Percentiles rank a stretch among this genome's conserved stretches.
Conservation (phyloP, 2,329 filamentous ascomycete species). For the Fusarium goolgardi region DNA sequence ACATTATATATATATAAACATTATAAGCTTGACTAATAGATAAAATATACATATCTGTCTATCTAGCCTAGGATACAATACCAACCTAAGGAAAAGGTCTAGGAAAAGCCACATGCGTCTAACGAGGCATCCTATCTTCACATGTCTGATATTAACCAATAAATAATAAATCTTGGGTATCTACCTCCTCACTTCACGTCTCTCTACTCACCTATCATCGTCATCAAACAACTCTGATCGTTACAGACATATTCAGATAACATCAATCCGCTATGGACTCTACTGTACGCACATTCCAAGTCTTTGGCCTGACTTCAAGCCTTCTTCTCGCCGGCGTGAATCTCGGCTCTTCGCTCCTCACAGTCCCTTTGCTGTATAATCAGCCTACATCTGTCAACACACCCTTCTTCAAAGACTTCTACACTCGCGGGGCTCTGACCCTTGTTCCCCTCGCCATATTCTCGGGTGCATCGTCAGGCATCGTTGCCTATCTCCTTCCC, state of each 20-base stretch:
- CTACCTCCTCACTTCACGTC: neutral
- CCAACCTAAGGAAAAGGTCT: neutral
- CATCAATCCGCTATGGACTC: conserved; percentile 20
- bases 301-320: conserved; percentile 32
- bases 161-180: neutral
- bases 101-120: conserved; percentile 25
- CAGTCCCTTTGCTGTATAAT: conserved; percentile 33
- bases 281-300: conserved; percentile 12
- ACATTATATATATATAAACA: no score
- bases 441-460: conserved; percentile 27
- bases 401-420: conserved; percentile 38
- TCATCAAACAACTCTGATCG: neutral
- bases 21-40: neutral
- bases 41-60: neutral
- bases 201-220: neutral
- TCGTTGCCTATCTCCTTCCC: conserved; percentile 32
- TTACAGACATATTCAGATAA: neutral
- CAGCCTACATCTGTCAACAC: conserved; percentile 31
- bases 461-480: conserved; percentile 27
- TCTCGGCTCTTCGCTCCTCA: conserved; percentile 34
- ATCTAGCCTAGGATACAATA: neutral
- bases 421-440: conserved; percentile 21
- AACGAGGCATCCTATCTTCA: conserved; percentile 8
- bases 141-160: neutral
- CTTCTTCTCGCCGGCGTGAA: conserved; percentile 33